Base-by-base conservation (phyloP, 805 yeast genomes). In the Yamadazyma akitaensis region DNA sequence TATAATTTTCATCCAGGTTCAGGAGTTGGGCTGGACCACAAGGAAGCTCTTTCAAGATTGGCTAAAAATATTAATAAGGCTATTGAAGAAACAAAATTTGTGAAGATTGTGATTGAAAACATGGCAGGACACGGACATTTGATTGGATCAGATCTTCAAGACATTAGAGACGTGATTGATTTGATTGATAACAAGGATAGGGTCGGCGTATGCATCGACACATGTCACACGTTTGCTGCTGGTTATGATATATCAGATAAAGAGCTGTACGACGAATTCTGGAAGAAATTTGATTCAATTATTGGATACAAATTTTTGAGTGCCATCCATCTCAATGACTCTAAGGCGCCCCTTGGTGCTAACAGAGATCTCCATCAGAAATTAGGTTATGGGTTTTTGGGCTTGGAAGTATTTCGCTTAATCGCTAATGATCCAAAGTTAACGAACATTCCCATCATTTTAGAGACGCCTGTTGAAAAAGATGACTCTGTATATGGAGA, bases 51-150 rank as follows among this genome's bases (percentile, higher is more conserved):
- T 33, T 67, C 66, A 43, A 79, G 82, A 48, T 70, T 94, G 53
- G 98, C 98, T 0, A 72, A 73, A 19, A 85, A 85, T 54, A 83
- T 94, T 52, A 92, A 94, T 63, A 74, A 68, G 40, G 97, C 96
- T 5, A 84, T 87, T 41, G 65, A 66, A 21, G 81, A 80, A 47
- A 94, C 99, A 0, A 57, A 68, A 6, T 84, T 81, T 60, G 98
- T 94, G 28, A 91, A 85, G 58, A 82, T 94, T 37, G 95, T 94
- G 11, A 75, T 94, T 49, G 99, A 94, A 60, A 94, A 92, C 60
- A 94, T 94, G 99, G 97, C 99, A 1, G 99, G 99, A 9, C 95
- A 89, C 56, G 97, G 96, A 2, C 85, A 87, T 51, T 76, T 92
- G 50, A 85, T 94, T 36, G 99, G 98, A 0, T 84, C 92, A 2